phyloP scores from a whole-genome alignment of 371 early-diverging fungal genomes.

The Nosema muscidifuracis region DNA sequence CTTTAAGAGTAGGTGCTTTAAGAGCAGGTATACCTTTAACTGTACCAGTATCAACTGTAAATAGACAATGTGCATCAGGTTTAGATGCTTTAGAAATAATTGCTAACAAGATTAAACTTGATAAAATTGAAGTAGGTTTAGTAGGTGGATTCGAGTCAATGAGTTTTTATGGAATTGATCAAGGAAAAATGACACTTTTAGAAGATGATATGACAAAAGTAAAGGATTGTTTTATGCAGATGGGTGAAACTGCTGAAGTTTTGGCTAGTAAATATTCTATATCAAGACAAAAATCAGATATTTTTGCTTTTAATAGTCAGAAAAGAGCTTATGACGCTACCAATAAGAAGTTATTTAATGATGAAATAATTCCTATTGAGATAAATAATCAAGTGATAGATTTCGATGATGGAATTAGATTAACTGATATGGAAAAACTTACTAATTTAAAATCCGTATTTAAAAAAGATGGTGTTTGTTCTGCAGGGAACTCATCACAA shows the following conservation, averaged over 20 bases:
- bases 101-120: constrained; percentile 77
- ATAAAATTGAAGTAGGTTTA: constrained; percentile 84
- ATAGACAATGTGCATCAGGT: constrained; percentile 91
- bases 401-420: constrained; percentile 83
- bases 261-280: constrained; percentile 76
- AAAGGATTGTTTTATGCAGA: constrained; percentile 65
- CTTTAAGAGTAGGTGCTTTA: constrained; percentile 83
- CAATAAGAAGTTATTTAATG: constrained; percentile 76
- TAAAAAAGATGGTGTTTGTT: constrained; percentile 73
- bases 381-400: constrained; percentile 66
- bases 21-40: constrained; percentile 66
- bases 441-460: constrained; percentile 82
- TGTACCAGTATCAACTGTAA: constrained; percentile 74
- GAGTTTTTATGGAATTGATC: constrained; percentile 70
- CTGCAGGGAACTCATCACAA: constrained; percentile 93
- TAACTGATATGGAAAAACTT: constrained; percentile 71
- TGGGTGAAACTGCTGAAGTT: constrained; percentile 93
- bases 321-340: constrained; percentile 73
- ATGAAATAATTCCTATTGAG: constrained; percentile 80
- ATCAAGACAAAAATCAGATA: constrained; percentile 75
- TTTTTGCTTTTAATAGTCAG: constrained; percentile 73
- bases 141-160: constrained; percentile 95
- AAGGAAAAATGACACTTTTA: not conserved
- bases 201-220: not conserved
- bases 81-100: constrained; percentile 82